These are phyloP conservation scores for Conticribra guillardii DNA, from an alignment of 108 stramenopile species.

Conservation along the genomic window DNA sequence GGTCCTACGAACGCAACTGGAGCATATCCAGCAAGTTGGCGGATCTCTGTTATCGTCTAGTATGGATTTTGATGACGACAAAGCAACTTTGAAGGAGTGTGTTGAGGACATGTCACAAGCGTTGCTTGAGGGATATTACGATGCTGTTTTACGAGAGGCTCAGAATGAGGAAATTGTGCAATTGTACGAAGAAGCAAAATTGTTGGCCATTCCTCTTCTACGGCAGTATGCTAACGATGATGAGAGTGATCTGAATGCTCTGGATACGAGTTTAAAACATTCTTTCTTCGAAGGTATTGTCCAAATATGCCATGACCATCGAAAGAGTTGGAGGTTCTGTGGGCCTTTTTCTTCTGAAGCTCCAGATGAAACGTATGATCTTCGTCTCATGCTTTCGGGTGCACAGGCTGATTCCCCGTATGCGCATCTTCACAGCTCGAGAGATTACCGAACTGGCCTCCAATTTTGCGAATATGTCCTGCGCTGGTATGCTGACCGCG, in stretches of 20 bases:
- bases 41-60: conserved; percentile 7
- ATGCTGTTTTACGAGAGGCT: conserved; percentile 4
- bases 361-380: conserved; percentile 32
- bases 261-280: conserved; percentile 34
- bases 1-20: conserved; percentile 24
- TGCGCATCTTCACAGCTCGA: conserved; percentile 17
- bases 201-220: conserved; percentile 30
- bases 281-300: conserved; percentile 49
- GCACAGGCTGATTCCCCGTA: conserved; percentile 14
- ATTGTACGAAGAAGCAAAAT: conserved; percentile 38
- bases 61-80: conserved; percentile 10
- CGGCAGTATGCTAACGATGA: conserved; percentile 30
- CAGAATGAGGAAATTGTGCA: conserved; percentile 5
- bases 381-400: conserved; percentile 20
- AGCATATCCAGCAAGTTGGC: conserved; percentile 13
- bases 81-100: background rate
- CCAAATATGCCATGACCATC: conserved; percentile 52
- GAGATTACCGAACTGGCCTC: conserved; percentile 30
- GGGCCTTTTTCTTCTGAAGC: conserved; percentile 22
- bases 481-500: conserved; percentile 43
- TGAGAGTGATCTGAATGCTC: conserved; percentile 28
- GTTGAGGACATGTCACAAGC: conserved; percentile 36
- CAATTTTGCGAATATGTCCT: conserved; percentile 38
- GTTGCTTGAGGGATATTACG: conserved; percentile 23
- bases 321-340: conserved; percentile 35